These are phyloP conservation scores for Lagerstroemia speciosa DNA, from an alignment of 345 rosid genomes.

Conservation along the genomic window DNA sequence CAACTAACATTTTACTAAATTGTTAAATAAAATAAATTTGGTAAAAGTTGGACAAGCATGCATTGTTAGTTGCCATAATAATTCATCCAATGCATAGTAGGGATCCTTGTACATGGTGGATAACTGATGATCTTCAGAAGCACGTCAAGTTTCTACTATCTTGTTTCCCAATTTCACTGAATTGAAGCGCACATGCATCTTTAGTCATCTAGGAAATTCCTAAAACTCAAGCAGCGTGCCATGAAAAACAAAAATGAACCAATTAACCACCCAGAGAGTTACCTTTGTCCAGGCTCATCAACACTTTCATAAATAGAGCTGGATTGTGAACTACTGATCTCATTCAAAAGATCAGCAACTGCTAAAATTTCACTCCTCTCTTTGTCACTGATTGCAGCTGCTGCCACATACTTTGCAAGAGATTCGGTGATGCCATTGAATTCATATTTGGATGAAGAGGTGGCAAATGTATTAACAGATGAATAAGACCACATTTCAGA, in stretches of 20 bases:
- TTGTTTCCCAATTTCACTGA: not conserved
- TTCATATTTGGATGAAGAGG: constrained; percentile 41
- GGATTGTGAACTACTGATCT: constrained; percentile 52
- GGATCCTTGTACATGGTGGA: not conserved
- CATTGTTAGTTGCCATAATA: not conserved
- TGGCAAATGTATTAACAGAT: constrained; percentile 24
- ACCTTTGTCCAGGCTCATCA: constrained; percentile 88
- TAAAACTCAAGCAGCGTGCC: not conserved
- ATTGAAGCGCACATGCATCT: not conserved
- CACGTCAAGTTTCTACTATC: not conserved
- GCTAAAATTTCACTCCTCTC: constrained; percentile 69
- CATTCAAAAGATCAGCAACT: constrained; percentile 57
- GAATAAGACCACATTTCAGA: constrained; percentile 26
- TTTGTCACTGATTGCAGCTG: constrained; percentile 26
- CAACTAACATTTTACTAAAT: not conserved
- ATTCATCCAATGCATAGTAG: not conserved
- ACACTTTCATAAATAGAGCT: constrained; percentile 69
- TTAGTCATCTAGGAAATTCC: not conserved
- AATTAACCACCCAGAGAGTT: constrained; percentile 12
- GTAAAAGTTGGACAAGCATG: not conserved
- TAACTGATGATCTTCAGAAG: not conserved
- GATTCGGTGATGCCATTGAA: constrained; percentile 42
- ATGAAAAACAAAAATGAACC: not conserved
- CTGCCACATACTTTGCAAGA: constrained; percentile 41
- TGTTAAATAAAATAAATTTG: not conserved